Conservation (phyloP, 768 basidiomycete species). For the Serendipita vermifera region DNA sequence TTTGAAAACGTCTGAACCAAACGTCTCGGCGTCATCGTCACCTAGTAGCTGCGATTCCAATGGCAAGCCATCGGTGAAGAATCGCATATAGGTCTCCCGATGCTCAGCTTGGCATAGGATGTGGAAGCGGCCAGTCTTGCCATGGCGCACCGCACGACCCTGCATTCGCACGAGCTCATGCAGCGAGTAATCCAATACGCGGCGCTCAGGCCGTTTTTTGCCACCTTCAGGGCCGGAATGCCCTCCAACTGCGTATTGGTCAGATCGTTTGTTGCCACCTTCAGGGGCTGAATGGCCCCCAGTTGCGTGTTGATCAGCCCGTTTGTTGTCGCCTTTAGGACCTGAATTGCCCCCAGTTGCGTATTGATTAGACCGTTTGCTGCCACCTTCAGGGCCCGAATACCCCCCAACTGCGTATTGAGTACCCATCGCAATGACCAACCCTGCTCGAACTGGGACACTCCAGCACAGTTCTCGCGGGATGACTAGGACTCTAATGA, state of each 20-base stretch:
- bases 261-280: too few species aligned
- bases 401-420: constrained; percentile 45
- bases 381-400: constrained; percentile 25
- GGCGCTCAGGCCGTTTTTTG: constrained; percentile 35
- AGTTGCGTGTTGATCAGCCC: too few species aligned
- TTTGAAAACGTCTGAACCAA: constrained; percentile 27
- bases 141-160: constrained; percentile 59
- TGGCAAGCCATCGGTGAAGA: constrained; percentile 79
- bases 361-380: too few species aligned
- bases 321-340: too few species aligned
- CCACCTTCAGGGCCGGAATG: constrained; percentile 27
- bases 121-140: constrained; percentile 50
- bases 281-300: too few species aligned
- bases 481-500: constrained; percentile 66
- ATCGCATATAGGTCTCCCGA: constrained; percentile 65
- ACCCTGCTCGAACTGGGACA: constrained; percentile 67
- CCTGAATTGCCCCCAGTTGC: too few species aligned
- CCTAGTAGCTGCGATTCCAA: constrained; percentile 63
- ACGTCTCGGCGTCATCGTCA: constrained; percentile 25
- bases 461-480: constrained; percentile 81
- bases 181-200: constrained; percentile 66
- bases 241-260: constrained; percentile 47
- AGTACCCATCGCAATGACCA: constrained; percentile 84
- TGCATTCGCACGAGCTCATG: constrained; percentile 87
- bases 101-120: constrained; percentile 85